Conservation (phyloP, 306 rosid genomes). For the Fragaria vesca region DNA sequence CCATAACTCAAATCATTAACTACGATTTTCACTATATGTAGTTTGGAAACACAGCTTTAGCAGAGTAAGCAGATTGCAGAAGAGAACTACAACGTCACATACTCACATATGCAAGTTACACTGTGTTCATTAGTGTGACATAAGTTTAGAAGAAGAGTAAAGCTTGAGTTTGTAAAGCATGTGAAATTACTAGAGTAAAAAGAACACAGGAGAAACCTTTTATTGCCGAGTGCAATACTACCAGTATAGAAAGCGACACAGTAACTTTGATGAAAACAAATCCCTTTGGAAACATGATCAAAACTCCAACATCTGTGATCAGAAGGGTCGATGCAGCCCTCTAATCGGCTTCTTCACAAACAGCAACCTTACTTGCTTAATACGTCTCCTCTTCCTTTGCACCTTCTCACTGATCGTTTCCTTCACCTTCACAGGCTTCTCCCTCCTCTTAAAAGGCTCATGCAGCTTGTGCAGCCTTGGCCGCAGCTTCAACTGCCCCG, state of each 20-base stretch:
- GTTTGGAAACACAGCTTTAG: background rate
- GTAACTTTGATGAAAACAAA: background rate
- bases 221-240: slow-evolving; percentile 3
- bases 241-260: background rate
- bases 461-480: slow-evolving; percentile 3
- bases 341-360: slow-evolving; percentile 68
- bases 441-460: slow-evolving; percentile 42
- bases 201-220: background rate
- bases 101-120: background rate
- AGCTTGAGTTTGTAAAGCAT: background rate
- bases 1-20: background rate
- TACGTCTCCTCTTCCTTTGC: slow-evolving; percentile 87
- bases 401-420: slow-evolving; percentile 87
- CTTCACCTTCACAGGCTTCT: slow-evolving; percentile 51
- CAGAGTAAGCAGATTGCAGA: background rate
- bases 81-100: background rate
- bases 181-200: background rate
- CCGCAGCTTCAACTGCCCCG: background rate
- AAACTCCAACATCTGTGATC: background rate
- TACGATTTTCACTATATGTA: background rate
- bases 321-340: slow-evolving; percentile 37
- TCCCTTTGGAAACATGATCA: background rate
- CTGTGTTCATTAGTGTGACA: background rate
- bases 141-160: background rate
- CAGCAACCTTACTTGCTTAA: slow-evolving; percentile 76